Base-by-base conservation (phyloP, 768 basidiomycete species). In the Dendrothele bispora region DNA sequence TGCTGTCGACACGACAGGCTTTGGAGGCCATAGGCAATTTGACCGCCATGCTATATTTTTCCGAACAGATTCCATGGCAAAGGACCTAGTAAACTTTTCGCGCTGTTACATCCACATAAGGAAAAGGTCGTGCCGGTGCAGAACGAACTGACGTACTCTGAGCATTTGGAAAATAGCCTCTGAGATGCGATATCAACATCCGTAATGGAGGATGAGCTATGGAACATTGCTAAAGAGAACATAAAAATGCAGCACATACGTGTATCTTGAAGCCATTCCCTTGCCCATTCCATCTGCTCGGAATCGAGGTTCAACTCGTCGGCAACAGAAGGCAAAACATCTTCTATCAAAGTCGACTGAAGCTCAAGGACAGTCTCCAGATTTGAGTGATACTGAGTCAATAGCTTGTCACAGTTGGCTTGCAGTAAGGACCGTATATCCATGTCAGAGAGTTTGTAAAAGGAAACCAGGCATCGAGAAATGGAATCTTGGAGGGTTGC, bases 261-360 rank as follows among this genome's bases (percentile, higher is more conserved):
- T 38, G 75, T 77, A 70, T 90, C 87, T 25, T 71, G 66, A 26
- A 88, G 64, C 85, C 84, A 90, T 60, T 79, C 75, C 29, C 62
- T 70, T 22, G 79, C 77, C 78, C 78, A 80, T 51, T 71, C 66
- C 48, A 68, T 64, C 50, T 75, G 74, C 14, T 69, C 67, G 41
- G 68, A 65, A 50, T 69, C 62, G 38, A 86, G 72, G 30, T 70
- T 68, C 24, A 84, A 72, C 59, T 88, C 85, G 56, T 80, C 76
- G 20, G 65, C 65, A 46, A 87, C 65, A 43, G 77, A 78, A 50
- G 84, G 83, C 47, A 88, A 63, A 40, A 88, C 74, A 39, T 83
- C 75, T 25, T 74, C 62, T 53, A 77, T 72, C 38, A 88, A 59
- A 3, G 74, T 77, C 18, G 65, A 61, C 55, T 82, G 83, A 3